A percentile compares a stretch with the other conserved stretches of the same genome.
Evolutionary conservation across 768 basidiomycete genomes (phyloP).

Genomic region (Hirschioporus abietinus): DNA sequence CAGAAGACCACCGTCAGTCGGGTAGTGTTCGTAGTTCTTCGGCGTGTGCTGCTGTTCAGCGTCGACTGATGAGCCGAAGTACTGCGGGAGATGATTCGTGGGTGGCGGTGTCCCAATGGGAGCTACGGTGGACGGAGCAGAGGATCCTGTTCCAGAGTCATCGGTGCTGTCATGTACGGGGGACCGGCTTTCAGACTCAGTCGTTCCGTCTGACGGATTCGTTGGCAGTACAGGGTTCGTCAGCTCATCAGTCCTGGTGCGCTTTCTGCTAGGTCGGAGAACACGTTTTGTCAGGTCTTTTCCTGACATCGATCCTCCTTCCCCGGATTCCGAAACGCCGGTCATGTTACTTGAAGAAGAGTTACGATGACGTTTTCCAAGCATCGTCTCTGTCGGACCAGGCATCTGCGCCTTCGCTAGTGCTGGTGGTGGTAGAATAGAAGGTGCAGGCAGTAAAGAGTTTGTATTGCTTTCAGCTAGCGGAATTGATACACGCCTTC

Average conservation of each 20-base stretch:
- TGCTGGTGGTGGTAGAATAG: neutral
- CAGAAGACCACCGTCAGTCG: constrained; percentile 18
- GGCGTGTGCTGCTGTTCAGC: neutral
- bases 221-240: constrained; percentile 17
- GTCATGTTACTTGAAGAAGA: constrained; percentile 38
- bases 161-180: constrained; percentile 1
- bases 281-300: constrained; percentile 33
- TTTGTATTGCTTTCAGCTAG: neutral
- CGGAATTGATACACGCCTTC: neutral
- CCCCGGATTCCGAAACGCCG: constrained; percentile 36
- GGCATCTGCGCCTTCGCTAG: neutral
- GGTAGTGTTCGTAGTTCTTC: constrained; percentile 13
- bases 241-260: constrained; percentile 31
- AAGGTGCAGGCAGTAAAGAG: neutral
- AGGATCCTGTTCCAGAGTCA: neutral
- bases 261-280: constrained; percentile 48
- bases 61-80: constrained; percentile 13
- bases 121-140: neutral
- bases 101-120: constrained; percentile 1
- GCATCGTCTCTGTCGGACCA: constrained; percentile 38
- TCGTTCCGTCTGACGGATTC: constrained; percentile 6
- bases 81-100: constrained; percentile 4
- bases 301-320: constrained; percentile 32
- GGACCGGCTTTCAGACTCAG: constrained; percentile 10
- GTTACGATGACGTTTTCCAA: constrained; percentile 67